Percentiles rank a stretch among this genome's conserved stretches.
Evolutionary conservation across 768 basidiomycete genomes (phyloP).

Genomic region (Russula emetica): DNA sequence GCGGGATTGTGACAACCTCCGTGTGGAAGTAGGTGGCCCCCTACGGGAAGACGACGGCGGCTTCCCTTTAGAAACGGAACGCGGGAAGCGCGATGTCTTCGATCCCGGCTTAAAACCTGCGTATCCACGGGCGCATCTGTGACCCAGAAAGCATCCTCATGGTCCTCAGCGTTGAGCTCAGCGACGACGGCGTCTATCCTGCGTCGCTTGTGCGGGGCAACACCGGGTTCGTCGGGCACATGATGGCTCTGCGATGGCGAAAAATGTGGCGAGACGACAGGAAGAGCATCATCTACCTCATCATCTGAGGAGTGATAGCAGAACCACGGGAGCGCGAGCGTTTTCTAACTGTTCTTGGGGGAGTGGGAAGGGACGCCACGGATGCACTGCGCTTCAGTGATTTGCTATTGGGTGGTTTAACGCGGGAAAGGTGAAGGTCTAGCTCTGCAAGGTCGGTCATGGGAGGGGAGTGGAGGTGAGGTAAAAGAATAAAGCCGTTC

Average conservation of each 20-base stretch:
- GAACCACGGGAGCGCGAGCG: constrained; percentile 28
- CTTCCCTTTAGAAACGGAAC: constrained; percentile 17
- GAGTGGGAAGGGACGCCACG: constrained; percentile 28
- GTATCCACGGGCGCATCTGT: constrained; percentile 1
- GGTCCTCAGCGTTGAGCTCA: constrained; percentile 24
- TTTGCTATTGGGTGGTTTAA: constrained; percentile 11
- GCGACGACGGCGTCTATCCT: constrained; percentile 26
- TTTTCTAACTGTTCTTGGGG: constrained; percentile 27
- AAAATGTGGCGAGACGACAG: constrained; percentile 23
- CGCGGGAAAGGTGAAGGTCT: constrained; percentile 6
- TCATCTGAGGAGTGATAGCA: constrained; percentile 26
- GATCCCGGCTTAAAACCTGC: constrained; percentile 11
- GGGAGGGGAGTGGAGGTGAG: constrained; percentile 6
- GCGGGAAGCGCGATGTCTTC: constrained; percentile 17
- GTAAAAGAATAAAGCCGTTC: constrained; percentile 1
- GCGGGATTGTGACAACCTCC: constrained; percentile 26
- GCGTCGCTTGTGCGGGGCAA: constrained; percentile 20
- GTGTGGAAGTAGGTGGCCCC: constrained; percentile 17
- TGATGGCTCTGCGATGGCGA: constrained; percentile 20
- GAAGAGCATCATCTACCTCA: constrained; percentile 22
- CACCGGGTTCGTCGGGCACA: constrained; percentile 7
- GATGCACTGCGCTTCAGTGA: constrained; percentile 29
- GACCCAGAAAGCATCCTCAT: constrained; percentile 28
- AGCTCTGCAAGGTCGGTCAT: constrained; percentile 19
- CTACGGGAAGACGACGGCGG: constrained; percentile 21